Evolutionary conservation across 192 early-diverging fungal genomes (phyloP), one percentile per base, ranked within the genome.

Genomic region (Chytriomyces sp.): DNA sequence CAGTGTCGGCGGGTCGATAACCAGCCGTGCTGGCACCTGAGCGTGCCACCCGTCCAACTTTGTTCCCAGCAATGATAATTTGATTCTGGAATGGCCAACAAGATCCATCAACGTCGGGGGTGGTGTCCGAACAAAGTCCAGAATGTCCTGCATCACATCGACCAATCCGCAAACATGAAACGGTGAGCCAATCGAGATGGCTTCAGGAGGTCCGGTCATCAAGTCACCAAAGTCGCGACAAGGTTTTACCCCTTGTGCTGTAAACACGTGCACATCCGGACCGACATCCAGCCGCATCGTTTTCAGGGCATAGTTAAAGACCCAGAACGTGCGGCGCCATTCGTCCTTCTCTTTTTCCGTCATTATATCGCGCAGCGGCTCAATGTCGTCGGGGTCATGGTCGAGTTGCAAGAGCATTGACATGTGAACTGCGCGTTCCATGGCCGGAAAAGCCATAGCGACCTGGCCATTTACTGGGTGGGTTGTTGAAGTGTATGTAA

Each of bases 141-240:
- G 20, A 20, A 57, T 57, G 2, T 20, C 53, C 20, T 57, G 16
- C 53, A 57, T 57, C 13, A 57, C 20, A 57, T 57, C 53, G 13
- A 57, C 20, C 53, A 57, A 57, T 57, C 53, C 53, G 53, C 53
- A 57, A n/a, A 57, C 53, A 57, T n/a, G 20, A n/a, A 57, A 13
- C 20, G 53, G 13, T 57, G 53, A 20, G 2, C 16, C 53, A 20
- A 20, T n/a, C 13, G 20, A 20, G 53, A 3, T 57, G 16, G 20
- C 1, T 5, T 20, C 20, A 13, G 5, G 13, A 1, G 53, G 53
- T 5, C 13, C 13, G 3, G 0, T 57, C 53, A 57, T 57, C 53
- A 20, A 20, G 53, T 57, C 53, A 3, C 53, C 53, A n/a, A 57
- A n/a, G 20, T 57, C 53, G 53, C 20, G 53, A 57, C 53, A 57